Percentiles rank a stretch among this genome's conserved stretches.
Conservation (phyloP, 805 yeast species). For the Torulaspora maleeae region DNA sequence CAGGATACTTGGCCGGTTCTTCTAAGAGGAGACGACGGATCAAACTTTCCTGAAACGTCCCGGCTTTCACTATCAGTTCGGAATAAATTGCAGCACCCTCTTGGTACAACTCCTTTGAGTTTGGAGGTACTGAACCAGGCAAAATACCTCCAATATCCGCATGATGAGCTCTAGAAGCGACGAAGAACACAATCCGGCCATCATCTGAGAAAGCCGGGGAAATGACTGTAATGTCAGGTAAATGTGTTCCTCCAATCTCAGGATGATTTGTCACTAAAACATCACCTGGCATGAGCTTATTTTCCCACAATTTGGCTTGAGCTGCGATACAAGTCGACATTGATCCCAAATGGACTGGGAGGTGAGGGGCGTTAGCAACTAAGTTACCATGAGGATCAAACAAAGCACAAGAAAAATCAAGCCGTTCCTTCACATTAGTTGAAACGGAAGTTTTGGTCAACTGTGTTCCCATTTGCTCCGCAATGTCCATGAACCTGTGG, state of each 20-base stretch:
- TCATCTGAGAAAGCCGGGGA: slow-evolving; percentile 75
- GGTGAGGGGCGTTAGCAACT: slow-evolving; percentile 84
- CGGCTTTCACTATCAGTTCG: slow-evolving; percentile 65
- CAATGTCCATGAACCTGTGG: slow-evolving; percentile 84
- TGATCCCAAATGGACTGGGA: slow-evolving; percentile 82
- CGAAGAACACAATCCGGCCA: slow-evolving; percentile 67
- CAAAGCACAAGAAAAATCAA: slow-evolving; percentile 81
- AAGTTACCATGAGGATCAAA: slow-evolving; percentile 72
- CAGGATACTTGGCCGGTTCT: slow-evolving; percentile 77
- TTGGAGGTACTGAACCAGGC: slow-evolving; percentile 95
- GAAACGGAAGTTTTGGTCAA: slow-evolving; percentile 75
- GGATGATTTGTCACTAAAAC: slow-evolving; percentile 78
- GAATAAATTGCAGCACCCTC: slow-evolving; percentile 89
- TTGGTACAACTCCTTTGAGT: slow-evolving; percentile 75
- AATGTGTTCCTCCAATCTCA: slow-evolving; percentile 77
- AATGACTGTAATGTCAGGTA: slow-evolving; percentile 87
- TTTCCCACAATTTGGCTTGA: slow-evolving; percentile 63
- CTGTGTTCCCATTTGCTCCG: slow-evolving; percentile 84
- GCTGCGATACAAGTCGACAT: slow-evolving; percentile 75
- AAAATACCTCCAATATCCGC: slow-evolving; percentile 91
- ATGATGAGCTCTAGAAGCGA: slow-evolving; percentile 94
- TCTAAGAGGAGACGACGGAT: slow-evolving; percentile 57
- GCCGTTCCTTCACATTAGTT: slow-evolving; percentile 76
- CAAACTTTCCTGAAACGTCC: slow-evolving; percentile 69
- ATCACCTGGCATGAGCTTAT: slow-evolving; percentile 64